A percentile compares a stretch with the other conserved stretches of the same genome.
These are phyloP conservation scores for Tillandsia fasciculata DNA, from an alignment of 176 grass and related monocot species.

Conservation along the genomic window DNA sequence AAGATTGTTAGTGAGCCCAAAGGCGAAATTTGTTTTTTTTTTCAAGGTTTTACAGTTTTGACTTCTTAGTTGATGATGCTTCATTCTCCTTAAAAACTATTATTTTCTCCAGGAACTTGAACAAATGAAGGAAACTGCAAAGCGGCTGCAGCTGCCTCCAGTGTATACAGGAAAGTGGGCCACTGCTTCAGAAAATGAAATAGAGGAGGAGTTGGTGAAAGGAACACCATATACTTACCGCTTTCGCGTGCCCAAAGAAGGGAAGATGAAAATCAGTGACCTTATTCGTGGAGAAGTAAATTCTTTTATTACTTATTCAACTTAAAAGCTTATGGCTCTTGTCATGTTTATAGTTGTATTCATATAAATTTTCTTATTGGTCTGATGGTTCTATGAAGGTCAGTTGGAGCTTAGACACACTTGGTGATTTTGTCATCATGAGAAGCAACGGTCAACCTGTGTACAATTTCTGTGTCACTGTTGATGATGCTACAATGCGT, in stretches of 20 bases:
- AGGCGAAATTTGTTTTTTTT: no score
- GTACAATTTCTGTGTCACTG: constrained; percentile 99
- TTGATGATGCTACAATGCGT: constrained; percentile 87
- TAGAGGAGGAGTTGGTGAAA: constrained; percentile 64
- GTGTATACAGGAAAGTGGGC: constrained; percentile 92
- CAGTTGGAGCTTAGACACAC: constrained; percentile 82
- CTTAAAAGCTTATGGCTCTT: background rate
- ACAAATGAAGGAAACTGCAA: constrained; percentile 90
- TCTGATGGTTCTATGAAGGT: constrained; percentile 91
- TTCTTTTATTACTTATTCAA: background rate
- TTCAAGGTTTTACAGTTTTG: background rate
- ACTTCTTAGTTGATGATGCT: background rate
- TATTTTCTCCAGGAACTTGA: constrained; percentile 66
- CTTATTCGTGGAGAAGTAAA: constrained; percentile 93
- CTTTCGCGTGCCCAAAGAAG: constrained; percentile 76
- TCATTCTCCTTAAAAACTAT: background rate
- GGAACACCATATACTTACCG: constrained; percentile 86
- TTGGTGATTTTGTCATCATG: constrained; percentile 98
- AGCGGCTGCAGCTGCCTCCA: constrained; percentile 75
- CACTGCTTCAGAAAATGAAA: constrained; percentile 61
- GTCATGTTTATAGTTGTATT: background rate
- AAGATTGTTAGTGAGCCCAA: no score
- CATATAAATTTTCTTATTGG: constrained; percentile 24
- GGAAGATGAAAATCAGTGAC: constrained; percentile 76
- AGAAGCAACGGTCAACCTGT: constrained; percentile 98